Evolutionary conservation across 306 rosid genomes (phyloP).

Genomic region (Pyrus betulifolia): DNA sequence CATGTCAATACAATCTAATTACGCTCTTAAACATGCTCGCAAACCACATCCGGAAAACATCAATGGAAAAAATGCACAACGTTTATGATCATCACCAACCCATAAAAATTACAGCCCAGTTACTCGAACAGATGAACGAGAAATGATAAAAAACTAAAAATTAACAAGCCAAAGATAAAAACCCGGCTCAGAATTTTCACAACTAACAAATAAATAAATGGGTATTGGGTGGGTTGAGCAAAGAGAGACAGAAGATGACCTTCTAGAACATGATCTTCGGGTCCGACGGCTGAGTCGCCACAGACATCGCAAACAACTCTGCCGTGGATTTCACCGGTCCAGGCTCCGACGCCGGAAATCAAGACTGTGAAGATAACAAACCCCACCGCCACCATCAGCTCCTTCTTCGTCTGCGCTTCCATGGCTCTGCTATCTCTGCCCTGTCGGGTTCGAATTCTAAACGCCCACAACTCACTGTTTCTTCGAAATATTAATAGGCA

Average conservation of each 20-base stretch:
- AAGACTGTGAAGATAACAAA: slow-evolving; percentile 29
- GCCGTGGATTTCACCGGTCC: slow-evolving; percentile 98
- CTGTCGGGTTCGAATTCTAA: not conserved
- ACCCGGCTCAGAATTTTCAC: not conserved
- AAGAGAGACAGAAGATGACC: slow-evolving; percentile 34
- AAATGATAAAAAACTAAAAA: not conserved
- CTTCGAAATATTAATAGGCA: not conserved
- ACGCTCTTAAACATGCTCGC: not conserved
- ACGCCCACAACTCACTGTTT: slow-evolving; percentile 15
- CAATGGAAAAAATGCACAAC: not conserved
- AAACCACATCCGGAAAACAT: not conserved
- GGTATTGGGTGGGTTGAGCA: not conserved
- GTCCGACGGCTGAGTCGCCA: slow-evolving; percentile 81
- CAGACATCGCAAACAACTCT: slow-evolving; percentile 89
- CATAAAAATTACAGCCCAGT: not conserved
- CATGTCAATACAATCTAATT: not conserved
- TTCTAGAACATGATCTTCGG: slow-evolving; percentile 85
- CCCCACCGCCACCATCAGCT: slow-evolving; percentile 21
- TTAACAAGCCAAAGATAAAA: not conserved
- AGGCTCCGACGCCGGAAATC: slow-evolving; percentile 39
- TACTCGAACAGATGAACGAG: not conserved
- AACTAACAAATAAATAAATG: not conserved
- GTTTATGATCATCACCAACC: not conserved
- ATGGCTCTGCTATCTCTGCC: slow-evolving; percentile 9
- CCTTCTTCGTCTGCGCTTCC: slow-evolving; percentile 31